Base-by-base conservation (phyloP, 371 early-diverging fungal genomes). In the Fennellomyces sp. region DNA sequence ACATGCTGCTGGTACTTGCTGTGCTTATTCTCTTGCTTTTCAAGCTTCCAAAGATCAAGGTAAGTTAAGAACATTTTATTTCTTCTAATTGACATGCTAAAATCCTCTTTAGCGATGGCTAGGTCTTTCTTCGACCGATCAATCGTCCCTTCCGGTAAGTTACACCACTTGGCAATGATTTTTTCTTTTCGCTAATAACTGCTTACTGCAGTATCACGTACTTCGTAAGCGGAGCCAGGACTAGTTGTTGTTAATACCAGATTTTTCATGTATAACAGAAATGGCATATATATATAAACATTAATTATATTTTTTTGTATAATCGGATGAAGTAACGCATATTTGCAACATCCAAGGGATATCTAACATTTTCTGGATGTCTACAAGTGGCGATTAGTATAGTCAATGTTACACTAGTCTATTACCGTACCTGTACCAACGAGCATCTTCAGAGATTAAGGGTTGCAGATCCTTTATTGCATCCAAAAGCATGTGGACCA, bases 271-370 rank as follows among this genome's bases (percentile, higher is more conserved):
- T 41, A 33, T 12, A 33, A 29, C 58, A 45, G 5, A 23, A 45
- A 15, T n/a, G n/a, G 5, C n/a, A 8, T 45, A 41, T 41, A n/a
- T 41, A 21, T 45, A 45, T 45, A 45, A 5, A 45, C n/a, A 45
- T n/a, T 45, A 45, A 15, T 59, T 51, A 56, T 19, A 60, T 21
- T 56, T 77, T 86, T 47, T 73, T 73, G 70, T 96, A 96, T 30
- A 96, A 68, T 36, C 95, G 81, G 56, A 94, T 77, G 72, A 93
- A 96, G 64, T 93, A 93, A 36, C 95, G 88, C 94, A 96, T 96
- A 68, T 94, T 93, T 55, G 91, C 89, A 33, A 96, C 72, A 52
- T 87, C 87, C 12, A 91, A 73, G 2, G 93, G 93, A 63, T 91
- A 96, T 55, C 80, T 76, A 12, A 94, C 69, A 12, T 82, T 69